Evolutionary conservation across 148 eudicot genomes (phyloP).

Genomic region (Silene latifolia): DNA sequence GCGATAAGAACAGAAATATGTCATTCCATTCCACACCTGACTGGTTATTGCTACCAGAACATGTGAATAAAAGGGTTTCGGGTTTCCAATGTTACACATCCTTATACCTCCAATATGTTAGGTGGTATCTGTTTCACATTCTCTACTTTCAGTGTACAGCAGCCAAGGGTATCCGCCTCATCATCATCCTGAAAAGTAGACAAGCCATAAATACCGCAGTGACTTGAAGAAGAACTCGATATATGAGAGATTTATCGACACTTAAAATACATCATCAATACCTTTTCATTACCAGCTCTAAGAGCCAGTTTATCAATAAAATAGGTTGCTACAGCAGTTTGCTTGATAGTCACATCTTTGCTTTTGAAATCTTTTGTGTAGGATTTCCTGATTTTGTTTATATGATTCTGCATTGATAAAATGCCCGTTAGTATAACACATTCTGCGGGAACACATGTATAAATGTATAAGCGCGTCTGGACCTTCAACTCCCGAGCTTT

Average conservation of each 20-base stretch:
- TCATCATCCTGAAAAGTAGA: conserved; percentile 63
- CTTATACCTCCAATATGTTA: conserved; percentile 50
- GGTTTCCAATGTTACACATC: neutral
- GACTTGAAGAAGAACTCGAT: neutral
- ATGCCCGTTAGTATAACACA: neutral
- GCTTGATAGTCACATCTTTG: conserved; percentile 54
- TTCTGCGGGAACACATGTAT: neutral
- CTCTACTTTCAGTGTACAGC: conserved; percentile 80
- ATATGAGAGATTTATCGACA: too few species aligned
- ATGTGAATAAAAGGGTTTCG: neutral
- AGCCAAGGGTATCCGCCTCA: conserved; percentile 86
- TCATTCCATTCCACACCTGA: neutral
- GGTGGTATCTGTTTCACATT: conserved; percentile 82
- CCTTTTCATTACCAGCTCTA: conserved; percentile 91
- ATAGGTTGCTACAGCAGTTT: conserved; percentile 88
- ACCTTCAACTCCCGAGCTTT: conserved; percentile 69
- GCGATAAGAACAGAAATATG: neutral
- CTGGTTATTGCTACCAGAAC: neutral
- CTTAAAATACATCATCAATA: too few species aligned
- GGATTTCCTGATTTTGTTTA: conserved; percentile 49
- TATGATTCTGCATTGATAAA: conserved; percentile 44
- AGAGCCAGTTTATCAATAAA: conserved; percentile 77
- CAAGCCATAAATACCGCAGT: neutral
- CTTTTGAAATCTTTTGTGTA: conserved; percentile 55
- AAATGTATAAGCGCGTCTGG: neutral